Base-by-base conservation (phyloP, 2,329 filamentous ascomycete genomes). In the Fusarium graminum region DNA sequence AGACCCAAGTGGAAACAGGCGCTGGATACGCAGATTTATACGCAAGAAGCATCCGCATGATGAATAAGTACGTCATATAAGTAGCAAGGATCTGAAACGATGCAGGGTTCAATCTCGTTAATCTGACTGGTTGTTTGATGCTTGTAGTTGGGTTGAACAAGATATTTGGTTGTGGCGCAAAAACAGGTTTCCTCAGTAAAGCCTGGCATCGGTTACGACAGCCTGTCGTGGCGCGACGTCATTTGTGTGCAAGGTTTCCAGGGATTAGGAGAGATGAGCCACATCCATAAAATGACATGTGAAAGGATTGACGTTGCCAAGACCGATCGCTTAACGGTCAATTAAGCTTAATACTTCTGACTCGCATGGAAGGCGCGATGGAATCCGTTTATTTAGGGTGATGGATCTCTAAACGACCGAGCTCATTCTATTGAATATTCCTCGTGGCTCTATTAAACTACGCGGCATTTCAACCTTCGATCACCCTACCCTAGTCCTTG, bases 151-250 rank as follows among this genome's bases (percentile, higher is more conserved):
- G 58, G 61, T 67, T 61, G 41, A 56, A 29, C 52, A 54, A 54
- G 69, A 71, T 71, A 69, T 46, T 65, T 55, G 46, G 55, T 43
- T 68, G 65, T 70, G 65, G 67, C 66, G 65, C 52, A 68, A 72
- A 72, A 72, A 70, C 55, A 57, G 70, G 68, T 72, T 65, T 34
- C 32, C n/a, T 16, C 32, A 16, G 32, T 8, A 34, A 16, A 2
- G 32, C 7, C 71, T 52, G 51, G 22, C 22, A 22, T 22, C 22
- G 22, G 22, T 22, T 22, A 22, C 22, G 22, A 22, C 22, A 22
- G 22, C 22, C 22, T 22, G 22, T 22, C 22, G 22, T 56, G 68
- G 51, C 52, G 41, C 52, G 61, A 72, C 70, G 70, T 72, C 69
- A 72, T 72, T 16, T 14, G 22, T 22, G 22, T 22, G 22, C 22